Percentiles rank a stretch among this genome's conserved stretches.
phyloP scores from a whole-genome alignment of 2,329 filamentous ascomycete species.

The Fusarium verrucosum region DNA sequence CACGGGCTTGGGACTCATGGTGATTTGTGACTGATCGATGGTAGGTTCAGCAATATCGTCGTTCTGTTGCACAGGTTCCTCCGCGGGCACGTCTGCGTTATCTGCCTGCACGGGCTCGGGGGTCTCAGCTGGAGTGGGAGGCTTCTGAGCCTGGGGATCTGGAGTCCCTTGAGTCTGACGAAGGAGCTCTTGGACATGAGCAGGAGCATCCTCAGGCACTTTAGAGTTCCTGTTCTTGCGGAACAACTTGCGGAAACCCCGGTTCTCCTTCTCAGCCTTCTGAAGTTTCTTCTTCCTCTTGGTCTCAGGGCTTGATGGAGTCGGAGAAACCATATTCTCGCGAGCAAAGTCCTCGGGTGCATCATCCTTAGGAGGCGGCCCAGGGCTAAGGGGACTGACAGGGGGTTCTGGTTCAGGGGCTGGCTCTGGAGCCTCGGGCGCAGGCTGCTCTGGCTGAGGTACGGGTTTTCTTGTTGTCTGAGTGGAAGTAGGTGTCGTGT shows the following conservation, averaged over 20 bases:
- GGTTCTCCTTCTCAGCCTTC: constrained; percentile 59
- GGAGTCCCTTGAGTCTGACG: constrained; percentile 49
- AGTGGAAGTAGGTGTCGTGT: constrained; percentile 33
- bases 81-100: constrained; percentile 32
- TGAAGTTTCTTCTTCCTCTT: constrained; percentile 61
- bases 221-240: constrained; percentile 70
- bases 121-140: constrained; percentile 37
- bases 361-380: constrained; percentile 43
- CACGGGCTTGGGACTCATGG: constrained; percentile 18
- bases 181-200: constrained; percentile 62
- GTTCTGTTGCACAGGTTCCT: constrained; percentile 30
- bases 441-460: constrained; percentile 17
- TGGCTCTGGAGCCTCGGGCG: constrained; percentile 12
- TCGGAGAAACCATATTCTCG: constrained; percentile 39
- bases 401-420: constrained; percentile 13
- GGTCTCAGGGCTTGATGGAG: constrained; percentile 54
- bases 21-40: constrained; percentile 35
- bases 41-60: constrained; percentile 36
- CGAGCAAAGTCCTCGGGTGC: constrained; percentile 34
- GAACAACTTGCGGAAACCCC: constrained; percentile 72
- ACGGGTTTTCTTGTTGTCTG: constrained; percentile 38
- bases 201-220: constrained; percentile 62
- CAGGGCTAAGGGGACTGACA: constrained; percentile 32
- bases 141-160: constrained; percentile 28
- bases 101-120: constrained; percentile 38